Conservation (phyloP, 2,329 filamentous ascomycete species). For the Cercospora sp. region DNA sequence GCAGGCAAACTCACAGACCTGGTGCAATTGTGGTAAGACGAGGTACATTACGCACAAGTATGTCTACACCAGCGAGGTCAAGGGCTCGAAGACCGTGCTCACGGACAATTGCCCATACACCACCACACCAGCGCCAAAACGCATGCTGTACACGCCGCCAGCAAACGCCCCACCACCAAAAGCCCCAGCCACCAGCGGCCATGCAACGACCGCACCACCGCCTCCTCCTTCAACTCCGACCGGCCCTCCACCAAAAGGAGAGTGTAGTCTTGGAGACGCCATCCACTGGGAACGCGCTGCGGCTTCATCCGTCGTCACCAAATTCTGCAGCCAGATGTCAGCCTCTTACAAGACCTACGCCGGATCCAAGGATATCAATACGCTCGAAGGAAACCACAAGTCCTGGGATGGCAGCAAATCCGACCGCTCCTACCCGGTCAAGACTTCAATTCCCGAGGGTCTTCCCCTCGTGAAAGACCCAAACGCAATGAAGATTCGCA, state of each 20-base stretch:
- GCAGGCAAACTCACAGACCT: neutral
- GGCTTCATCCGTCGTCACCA: neutral
- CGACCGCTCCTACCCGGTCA: neutral
- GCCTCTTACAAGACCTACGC: neutral
- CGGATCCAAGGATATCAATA: neutral
- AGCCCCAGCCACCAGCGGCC: neutral
- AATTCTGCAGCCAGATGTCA: conserved; percentile 6
- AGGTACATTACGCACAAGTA: neutral
- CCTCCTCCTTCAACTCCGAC: neutral
- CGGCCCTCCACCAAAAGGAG: neutral
- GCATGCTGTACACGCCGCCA: neutral
- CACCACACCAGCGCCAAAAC: neutral
- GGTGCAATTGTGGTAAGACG: neutral
- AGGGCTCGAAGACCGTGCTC: neutral
- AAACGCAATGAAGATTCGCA: neutral
- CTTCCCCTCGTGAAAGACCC: neutral
- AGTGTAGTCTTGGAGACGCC: neutral
- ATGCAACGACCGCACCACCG: neutral
- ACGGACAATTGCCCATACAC: neutral
- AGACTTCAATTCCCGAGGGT: neutral
- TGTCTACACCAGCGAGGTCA: neutral
- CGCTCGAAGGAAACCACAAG: neutral
- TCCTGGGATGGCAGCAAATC: neutral
- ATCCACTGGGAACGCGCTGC: neutral
- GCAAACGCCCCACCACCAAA: too few species aligned